phyloP scores from a whole-genome alignment of 495 filamentous ascomycete genomes.

The Tuber calosporum region DNA sequence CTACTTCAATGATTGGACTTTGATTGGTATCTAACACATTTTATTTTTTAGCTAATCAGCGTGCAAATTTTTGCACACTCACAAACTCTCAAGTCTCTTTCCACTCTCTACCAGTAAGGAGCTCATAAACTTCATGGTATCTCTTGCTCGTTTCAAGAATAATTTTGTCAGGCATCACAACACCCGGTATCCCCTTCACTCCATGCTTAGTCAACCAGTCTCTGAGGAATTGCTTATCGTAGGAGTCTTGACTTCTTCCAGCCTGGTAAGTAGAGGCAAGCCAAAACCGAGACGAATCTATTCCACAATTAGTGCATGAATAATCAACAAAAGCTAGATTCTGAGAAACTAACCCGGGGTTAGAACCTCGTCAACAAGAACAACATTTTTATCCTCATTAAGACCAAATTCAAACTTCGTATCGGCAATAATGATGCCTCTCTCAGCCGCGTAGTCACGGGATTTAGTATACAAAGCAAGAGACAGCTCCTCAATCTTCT shows the following conservation, averaged over 20 bases:
- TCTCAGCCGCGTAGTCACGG: constrained; percentile 62
- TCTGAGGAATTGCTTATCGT: constrained; percentile 84
- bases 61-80: not conserved
- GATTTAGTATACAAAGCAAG: constrained; percentile 66
- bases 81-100: not conserved
- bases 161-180: constrained; percentile 60
- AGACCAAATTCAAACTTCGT: constrained; percentile 75
- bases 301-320: constrained; percentile 13
- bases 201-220: constrained; percentile 74
- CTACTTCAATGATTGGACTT: not conserved
- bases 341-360: constrained; percentile 50
- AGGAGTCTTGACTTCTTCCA: constrained; percentile 70
- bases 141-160: constrained; percentile 56
- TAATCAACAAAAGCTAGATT: not conserved
- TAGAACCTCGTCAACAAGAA: constrained; percentile 85
- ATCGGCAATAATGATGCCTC: constrained; percentile 86
- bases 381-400: constrained; percentile 67
- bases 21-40: not conserved
- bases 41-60: not conserved
- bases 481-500: constrained; percentile 63
- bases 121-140: constrained; percentile 65
- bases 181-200: constrained; percentile 62
- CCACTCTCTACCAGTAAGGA: constrained; percentile 56
- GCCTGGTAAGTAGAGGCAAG: constrained; percentile 61
- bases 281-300: constrained; percentile 87